Percentiles rank a stretch among this genome's conserved stretches.
phyloP scores from a whole-genome alignment of 495 filamentous ascomycete species.

The Penicillium roqueforti region DNA sequence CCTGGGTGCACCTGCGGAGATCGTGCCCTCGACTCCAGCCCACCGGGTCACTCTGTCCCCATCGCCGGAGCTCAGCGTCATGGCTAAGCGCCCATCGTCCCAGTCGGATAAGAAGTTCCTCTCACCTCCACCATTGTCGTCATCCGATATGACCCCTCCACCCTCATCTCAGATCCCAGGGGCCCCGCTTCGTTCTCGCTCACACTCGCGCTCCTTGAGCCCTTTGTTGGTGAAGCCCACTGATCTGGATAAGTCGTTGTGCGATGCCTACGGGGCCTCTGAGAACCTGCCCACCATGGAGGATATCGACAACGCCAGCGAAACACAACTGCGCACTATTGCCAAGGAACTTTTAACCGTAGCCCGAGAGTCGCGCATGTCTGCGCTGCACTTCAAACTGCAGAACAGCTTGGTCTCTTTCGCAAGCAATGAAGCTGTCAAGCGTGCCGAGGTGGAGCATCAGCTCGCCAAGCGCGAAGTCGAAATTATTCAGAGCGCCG shows the following conservation, averaged over 20 bases:
- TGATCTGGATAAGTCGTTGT: slow-evolving; percentile 52
- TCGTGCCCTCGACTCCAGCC: slow-evolving; percentile 36
- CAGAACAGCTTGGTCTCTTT: slow-evolving; percentile 85
- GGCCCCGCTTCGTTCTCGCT: slow-evolving; percentile 37
- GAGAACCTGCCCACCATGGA: slow-evolving; percentile 56
- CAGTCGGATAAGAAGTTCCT: slow-evolving; percentile 34
- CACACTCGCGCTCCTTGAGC: slow-evolving; percentile 36
- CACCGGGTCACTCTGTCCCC: slow-evolving; percentile 38
- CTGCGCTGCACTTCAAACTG: slow-evolving; percentile 85
- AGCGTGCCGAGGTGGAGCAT: slow-evolving; percentile 87
- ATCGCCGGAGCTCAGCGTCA: slow-evolving; percentile 37
- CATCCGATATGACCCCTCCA: slow-evolving; percentile 63
- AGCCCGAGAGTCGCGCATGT: slow-evolving; percentile 66
- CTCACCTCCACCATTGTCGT: slow-evolving; percentile 40
- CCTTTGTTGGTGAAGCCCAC: slow-evolving; percentile 54
- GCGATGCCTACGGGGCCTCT: slow-evolving; percentile 45
- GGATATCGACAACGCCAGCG: slow-evolving; percentile 59
- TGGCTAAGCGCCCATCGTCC: slow-evolving; percentile 26
- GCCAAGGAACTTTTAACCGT: slow-evolving; percentile 49
- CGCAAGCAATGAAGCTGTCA: slow-evolving; percentile 79
- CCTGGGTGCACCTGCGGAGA: slow-evolving; percentile 40
- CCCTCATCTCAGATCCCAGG: slow-evolving; percentile 64
- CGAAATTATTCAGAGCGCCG: slow-evolving; percentile 68
- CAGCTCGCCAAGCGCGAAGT: slow-evolving; percentile 90
- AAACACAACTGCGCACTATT: slow-evolving; percentile 58